Conservation (phyloP, 176 grass and related monocot genomes). For the Eremochloa ophiuroides region DNA sequence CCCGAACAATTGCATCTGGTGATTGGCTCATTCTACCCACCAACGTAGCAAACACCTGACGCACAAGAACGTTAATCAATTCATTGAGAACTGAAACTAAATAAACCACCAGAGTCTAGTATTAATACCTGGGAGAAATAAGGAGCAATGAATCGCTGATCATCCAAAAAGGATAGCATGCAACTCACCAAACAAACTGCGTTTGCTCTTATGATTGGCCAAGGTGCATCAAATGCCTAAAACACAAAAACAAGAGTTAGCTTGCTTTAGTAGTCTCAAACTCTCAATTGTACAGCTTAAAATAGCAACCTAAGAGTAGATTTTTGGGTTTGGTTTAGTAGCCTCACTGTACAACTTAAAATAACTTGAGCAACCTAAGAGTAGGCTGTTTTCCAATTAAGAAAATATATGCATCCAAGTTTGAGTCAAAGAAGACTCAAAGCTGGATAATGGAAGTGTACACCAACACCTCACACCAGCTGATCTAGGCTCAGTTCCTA, state of each 20-base stretch:
- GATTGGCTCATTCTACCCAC: conserved; percentile 80
- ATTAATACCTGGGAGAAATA: conserved; percentile 87
- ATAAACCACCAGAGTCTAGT: conserved; percentile 13
- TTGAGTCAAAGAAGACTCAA: not conserved
- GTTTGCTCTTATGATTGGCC: conserved; percentile 92
- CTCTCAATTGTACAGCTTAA: not conserved
- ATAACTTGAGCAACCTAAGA: not conserved
- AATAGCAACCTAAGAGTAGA: not conserved
- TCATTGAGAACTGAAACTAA: not conserved
- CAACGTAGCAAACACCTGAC: conserved; percentile 68
- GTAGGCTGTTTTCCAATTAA: not conserved
- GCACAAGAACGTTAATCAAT: conserved; percentile 17
- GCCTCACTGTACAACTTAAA: not conserved
- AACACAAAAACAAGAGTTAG: conserved; percentile 20
- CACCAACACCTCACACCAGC: not conserved
- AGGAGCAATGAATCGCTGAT: conserved; percentile 81
- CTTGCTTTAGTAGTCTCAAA: not conserved
- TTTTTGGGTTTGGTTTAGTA: conserved; percentile 4
- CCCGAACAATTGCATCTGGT: conserved; percentile 68
- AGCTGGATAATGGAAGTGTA: not conserved
- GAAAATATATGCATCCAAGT: not conserved
- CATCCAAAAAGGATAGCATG: conserved; percentile 78
- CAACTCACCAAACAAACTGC: conserved; percentile 89
- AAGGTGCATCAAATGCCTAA: conserved; percentile 94
- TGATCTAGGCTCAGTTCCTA: not conserved